Evolutionary conservation across 2,329 filamentous ascomycete species (phyloP).

Genomic region (Cryphonectria nitschkei): DNA sequence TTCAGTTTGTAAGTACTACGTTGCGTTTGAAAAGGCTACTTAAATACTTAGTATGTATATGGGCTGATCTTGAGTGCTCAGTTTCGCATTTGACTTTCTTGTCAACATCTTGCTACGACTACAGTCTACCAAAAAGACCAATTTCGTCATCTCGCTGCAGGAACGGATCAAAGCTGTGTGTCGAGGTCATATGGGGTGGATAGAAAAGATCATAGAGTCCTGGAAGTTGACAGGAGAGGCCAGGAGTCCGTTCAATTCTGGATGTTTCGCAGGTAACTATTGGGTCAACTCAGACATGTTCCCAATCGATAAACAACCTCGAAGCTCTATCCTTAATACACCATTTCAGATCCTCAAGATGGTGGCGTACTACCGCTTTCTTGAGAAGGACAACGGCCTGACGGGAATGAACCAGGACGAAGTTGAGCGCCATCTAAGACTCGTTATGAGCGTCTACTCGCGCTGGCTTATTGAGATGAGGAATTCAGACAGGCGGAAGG

Average conservation of each 20-base stretch:
- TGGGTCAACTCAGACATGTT: slow-evolving; percentile 8
- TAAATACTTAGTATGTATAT: too few relatives aligned
- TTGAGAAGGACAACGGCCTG: neutral
- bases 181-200: slow-evolving; percentile 14
- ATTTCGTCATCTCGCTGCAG: neutral
- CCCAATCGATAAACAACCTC: too few relatives aligned
- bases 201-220: neutral
- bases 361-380: neutral
- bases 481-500: neutral
- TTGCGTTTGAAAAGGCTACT: too few relatives aligned
- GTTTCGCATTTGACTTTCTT: slow-evolving; percentile 18
- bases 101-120: neutral
- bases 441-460: neutral
- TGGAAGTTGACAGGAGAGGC: neutral
- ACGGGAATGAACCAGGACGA: neutral
- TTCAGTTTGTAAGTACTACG: slow-evolving; percentile 27
- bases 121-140: neutral
- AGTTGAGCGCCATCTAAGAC: neutral
- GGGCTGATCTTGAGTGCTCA: neutral
- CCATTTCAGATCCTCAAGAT: slow-evolving; percentile 14
- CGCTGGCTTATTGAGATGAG: neutral
- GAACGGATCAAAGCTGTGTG: slow-evolving; percentile 4
- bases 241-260: neutral
- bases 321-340: neutral
- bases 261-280: slow-evolving; percentile 9